Conservation (phyloP, 2,329 filamentous ascomycete genomes). For the Pseudogymnoascus sp. region DNA sequence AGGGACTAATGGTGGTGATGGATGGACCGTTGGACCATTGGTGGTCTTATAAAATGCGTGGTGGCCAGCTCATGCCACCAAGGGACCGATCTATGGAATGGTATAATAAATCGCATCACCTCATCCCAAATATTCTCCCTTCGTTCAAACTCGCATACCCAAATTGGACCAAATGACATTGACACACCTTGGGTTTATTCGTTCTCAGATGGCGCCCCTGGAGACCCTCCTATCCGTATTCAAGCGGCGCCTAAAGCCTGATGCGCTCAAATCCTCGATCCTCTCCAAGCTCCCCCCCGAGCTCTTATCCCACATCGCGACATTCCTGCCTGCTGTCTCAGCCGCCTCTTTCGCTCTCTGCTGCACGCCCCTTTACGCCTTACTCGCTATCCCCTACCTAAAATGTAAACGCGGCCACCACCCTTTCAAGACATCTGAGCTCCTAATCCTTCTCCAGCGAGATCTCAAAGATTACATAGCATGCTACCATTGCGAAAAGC, state of each 20-base stretch:
- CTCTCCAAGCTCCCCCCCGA: not conserved
- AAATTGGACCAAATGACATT: too few relatives aligned
- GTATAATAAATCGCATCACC: not conserved
- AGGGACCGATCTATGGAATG: not conserved
- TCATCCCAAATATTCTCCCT: too few relatives aligned
- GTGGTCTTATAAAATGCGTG: not conserved
- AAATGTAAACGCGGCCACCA: not conserved
- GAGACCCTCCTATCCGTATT: not conserved
- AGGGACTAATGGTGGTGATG: too few relatives aligned
- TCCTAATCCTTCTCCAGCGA: not conserved
- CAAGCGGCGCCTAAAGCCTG: not conserved
- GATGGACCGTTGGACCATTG: slow-evolving; percentile 23
- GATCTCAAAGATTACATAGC: not conserved
- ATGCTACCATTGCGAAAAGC: not conserved
- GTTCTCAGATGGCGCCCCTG: not conserved
- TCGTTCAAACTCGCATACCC: too few relatives aligned
- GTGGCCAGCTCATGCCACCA: not conserved
- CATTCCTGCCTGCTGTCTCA: not conserved
- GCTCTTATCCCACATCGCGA: not conserved
- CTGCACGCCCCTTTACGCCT: not conserved
- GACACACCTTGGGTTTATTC: not conserved
- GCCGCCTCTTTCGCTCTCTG: not conserved
- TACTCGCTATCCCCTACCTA: not conserved
- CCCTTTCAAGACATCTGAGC: not conserved
- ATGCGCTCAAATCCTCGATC: not conserved